Percentiles rank a stretch among this genome's conserved stretches.
Conservation (phyloP, 768 basidiomycete species). For the Infundibulicybe gibba region DNA sequence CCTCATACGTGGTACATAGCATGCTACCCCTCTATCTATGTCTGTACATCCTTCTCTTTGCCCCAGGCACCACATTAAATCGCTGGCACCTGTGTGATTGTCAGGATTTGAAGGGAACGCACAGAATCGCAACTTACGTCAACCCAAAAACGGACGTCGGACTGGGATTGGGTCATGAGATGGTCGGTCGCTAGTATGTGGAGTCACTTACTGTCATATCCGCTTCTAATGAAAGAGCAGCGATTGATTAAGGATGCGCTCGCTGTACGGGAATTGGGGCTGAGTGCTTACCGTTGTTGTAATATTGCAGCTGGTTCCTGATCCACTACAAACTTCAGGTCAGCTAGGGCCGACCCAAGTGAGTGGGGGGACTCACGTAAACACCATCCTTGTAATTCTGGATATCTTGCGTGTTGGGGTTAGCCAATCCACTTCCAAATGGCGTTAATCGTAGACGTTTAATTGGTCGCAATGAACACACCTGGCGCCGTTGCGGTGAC, state of each 20-base stretch:
- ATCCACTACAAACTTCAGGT: conserved; percentile 3
- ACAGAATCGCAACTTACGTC: background rate
- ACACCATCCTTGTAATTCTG: conserved; percentile 9
- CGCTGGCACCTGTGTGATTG: too few relatives aligned
- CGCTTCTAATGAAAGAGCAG: background rate
- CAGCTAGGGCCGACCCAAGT: background rate
- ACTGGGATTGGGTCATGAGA: background rate
- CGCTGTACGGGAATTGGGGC: too few relatives aligned
- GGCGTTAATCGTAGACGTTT: background rate
- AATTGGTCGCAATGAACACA: background rate
- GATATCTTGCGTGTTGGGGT: conserved; percentile 8
- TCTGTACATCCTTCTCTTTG: too few relatives aligned
- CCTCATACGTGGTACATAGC: too few relatives aligned
- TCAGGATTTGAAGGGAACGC: too few relatives aligned
- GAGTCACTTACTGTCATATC: conserved; percentile 3
- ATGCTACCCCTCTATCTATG: too few relatives aligned
- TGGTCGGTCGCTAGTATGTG: background rate
- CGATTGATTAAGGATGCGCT: too few relatives aligned
- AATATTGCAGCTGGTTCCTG: conserved; percentile 6
- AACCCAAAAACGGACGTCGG: conserved; percentile 4
- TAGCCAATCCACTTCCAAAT: conserved; percentile 5
- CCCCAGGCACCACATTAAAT: too few relatives aligned
- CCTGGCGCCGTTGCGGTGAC: conserved; percentile 9
- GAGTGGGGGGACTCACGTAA: conserved; percentile 4
- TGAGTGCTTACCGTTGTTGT: conserved; percentile 6